These are phyloP conservation scores for Populus hybrid DNA, from an alignment of 441 rosid species.

Conservation along the genomic window DNA sequence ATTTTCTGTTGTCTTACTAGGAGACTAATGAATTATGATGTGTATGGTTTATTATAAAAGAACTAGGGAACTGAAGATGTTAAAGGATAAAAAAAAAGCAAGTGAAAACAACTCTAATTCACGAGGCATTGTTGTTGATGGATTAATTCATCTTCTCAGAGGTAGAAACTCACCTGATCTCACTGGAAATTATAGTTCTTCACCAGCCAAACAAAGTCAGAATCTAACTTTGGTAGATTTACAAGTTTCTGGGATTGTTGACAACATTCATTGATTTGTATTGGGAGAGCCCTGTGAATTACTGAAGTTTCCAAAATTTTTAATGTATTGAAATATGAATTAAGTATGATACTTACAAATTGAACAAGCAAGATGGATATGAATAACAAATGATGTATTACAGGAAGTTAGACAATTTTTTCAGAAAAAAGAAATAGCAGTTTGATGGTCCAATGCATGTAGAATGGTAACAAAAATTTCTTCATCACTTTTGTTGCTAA, in stretches of 20 bases:
- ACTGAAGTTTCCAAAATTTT: neutral
- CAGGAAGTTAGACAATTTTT: neutral
- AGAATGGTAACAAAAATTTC: neutral
- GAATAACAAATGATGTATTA: neutral
- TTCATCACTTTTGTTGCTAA: neutral
- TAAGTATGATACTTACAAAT: neutral
- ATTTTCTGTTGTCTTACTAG: conserved; percentile 3
- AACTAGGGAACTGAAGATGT: neutral
- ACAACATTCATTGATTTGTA: neutral
- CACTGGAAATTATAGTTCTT: neutral
- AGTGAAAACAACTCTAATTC: neutral
- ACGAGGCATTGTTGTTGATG: neutral
- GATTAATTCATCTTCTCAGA: neutral
- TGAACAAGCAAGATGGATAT: neutral
- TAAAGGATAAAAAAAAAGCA: too few species aligned
- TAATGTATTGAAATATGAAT: neutral
- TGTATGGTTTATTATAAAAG: neutral
- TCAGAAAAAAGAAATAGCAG: neutral
- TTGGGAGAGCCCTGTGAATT: neutral
- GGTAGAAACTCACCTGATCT: neutral
- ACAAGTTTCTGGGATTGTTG: neutral
- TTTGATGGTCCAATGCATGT: neutral
- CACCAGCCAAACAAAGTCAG: neutral
- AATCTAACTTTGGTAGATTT: neutral
- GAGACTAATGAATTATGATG: neutral